These are phyloP conservation scores for Gypsophila paniculata DNA, from an alignment of 179 eudicot species.

Conservation along the genomic window DNA sequence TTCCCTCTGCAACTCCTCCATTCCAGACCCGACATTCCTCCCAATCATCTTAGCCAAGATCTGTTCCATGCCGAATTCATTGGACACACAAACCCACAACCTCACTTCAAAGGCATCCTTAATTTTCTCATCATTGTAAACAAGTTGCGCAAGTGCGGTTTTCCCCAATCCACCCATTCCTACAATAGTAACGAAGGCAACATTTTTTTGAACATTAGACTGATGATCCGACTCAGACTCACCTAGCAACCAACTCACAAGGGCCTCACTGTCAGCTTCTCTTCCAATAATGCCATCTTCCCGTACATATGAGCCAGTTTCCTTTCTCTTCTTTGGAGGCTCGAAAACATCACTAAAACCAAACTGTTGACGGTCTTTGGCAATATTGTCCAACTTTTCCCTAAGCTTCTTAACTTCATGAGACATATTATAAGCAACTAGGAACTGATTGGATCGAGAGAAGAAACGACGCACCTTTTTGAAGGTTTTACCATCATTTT, in stretches of 20 bases:
- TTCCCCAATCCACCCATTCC: conserved; percentile 29
- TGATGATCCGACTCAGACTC: background rate
- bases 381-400: conserved; percentile 22
- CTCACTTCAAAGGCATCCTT: background rate
- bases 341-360: conserved; percentile 13
- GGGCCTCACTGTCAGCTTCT: conserved; percentile 16
- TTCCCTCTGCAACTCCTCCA: conserved; percentile 1
- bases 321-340: background rate
- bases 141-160: conserved; percentile 31
- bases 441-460: conserved; percentile 15
- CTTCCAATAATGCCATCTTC: conserved; percentile 25
- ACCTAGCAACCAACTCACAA: conserved; percentile 3
- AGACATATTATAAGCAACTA: conserved; percentile 3
- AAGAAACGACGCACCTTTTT: conserved; percentile 6
- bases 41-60: conserved; percentile 17
- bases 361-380: background rate
- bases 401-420: conserved; percentile 26
- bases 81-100: conserved; percentile 23
- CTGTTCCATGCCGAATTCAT: background rate
- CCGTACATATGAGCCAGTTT: conserved; percentile 13
- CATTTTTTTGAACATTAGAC: background rate
- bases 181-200: conserved; percentile 16
- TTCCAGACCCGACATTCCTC: background rate
- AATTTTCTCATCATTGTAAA: conserved; percentile 20
- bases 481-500: background rate